A percentile compares a stretch with the other conserved stretches of the same genome.
phyloP scores from a whole-genome alignment of 2,329 filamentous ascomycete species.

The Xylaria sp. region DNA sequence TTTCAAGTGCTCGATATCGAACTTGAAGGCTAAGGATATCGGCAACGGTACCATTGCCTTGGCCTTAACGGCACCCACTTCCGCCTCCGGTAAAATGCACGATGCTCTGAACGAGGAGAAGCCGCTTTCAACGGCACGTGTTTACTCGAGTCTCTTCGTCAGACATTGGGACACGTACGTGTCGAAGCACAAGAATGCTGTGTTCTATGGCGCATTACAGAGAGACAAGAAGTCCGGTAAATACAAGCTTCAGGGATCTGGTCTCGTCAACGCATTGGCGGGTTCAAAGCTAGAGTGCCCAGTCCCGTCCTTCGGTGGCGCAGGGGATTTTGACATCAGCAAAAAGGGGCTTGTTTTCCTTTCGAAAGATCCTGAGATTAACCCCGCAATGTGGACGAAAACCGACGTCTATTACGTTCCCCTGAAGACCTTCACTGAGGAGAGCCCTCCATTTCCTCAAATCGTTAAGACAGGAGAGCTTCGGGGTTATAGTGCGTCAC shows the following conservation, averaged over 20 bases:
- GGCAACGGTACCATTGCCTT: conserved; percentile 62
- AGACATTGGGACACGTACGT: conserved; percentile 86
- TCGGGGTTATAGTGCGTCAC: conserved; percentile 71
- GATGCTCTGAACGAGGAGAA: conserved; percentile 71
- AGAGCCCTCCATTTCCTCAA: conserved; percentile 60
- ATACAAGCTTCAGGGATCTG: conserved; percentile 56
- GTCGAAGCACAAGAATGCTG: conserved; percentile 72
- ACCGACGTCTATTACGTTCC: conserved; percentile 81
- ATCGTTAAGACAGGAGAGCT: conserved; percentile 67
- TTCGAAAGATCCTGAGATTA: conserved; percentile 76
- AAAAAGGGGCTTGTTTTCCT: conserved; percentile 75
- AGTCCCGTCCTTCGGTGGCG: conserved; percentile 80
- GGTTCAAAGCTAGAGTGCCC: conserved; percentile 71
- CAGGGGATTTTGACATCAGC: conserved; percentile 82
- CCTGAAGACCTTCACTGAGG: conserved; percentile 68
- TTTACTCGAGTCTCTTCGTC: conserved; percentile 80
- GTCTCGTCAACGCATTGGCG: conserved; percentile 71
- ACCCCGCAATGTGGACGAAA: conserved; percentile 80
- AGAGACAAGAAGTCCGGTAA: conserved; percentile 50
- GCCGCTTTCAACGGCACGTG: conserved; percentile 70
- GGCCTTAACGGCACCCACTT: conserved; percentile 71
- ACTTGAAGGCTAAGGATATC: conserved; percentile 66
- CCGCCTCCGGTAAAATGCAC: conserved; percentile 74
- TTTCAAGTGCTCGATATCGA: conserved; percentile 66
- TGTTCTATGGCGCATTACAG: conserved; percentile 55